Evolutionary conservation across 345 rosid species (phyloP), one percentile per base, ranked within the genome.

Genomic region (Bretschneidera sinensis): DNA sequence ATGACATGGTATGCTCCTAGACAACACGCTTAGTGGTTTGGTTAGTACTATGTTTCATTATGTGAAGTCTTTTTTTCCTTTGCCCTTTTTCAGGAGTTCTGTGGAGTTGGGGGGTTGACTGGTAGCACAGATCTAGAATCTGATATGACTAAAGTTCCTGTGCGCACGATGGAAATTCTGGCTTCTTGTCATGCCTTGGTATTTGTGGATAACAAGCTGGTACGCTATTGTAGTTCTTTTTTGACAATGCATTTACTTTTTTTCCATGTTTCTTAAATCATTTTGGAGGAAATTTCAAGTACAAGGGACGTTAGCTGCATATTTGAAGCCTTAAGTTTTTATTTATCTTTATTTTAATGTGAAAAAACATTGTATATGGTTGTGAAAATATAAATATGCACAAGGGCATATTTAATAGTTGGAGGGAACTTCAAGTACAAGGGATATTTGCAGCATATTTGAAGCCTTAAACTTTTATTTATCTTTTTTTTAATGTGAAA

Each of bases 171-270:
- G 51, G 97, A 95, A 78, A 88, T 95, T 78, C 71, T 95, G 80
- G 96, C 99, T 66, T 91, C 99, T 66, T 95, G 99, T 79, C 99
- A 95, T 75, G 95, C 99, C 14, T 75, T 95, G 79, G 99, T 91
- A 64, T 95, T 91, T 72, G 99, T 95, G 45, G 98, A 91, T 69
- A 88, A 88, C 85, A 95, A 86, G 64, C 83, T 88, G 98, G 99
- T 95, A 83, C 31, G 81, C 57, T 21, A 63, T 9, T 35, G 17
- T 21, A 8, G 50, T 66, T 72, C 21, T 17, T 55, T 53, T 22
- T 55, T 17, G 51, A 20, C 22, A 15, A 57, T n/a, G n/a, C n/a
- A 28, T 21, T 49, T 62, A 35, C 1, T 7, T 23, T 47, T 56
- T 39, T 43, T 21, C 50, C 25, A 61, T 39, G 1, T 39, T 39